Evolutionary conservation across 371 early-diverging fungal species (phyloP).

Genomic region (Paraphysoderma sedebokerense): DNA sequence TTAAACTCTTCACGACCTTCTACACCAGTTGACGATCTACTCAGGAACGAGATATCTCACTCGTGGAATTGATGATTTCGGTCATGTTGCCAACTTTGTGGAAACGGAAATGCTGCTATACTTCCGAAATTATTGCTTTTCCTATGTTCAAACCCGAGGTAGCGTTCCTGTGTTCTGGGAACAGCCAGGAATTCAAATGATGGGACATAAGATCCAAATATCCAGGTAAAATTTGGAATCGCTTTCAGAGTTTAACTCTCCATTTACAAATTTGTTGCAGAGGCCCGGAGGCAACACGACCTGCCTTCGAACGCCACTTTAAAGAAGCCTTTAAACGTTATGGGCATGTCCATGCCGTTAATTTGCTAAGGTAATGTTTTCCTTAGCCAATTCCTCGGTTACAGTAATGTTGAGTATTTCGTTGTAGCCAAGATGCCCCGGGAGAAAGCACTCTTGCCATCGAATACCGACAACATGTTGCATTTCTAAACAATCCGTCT

Average conservation of each 20-base stretch:
- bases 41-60: slow-evolving; percentile 80
- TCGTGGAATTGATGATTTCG: slow-evolving; percentile 92
- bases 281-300: slow-evolving; percentile 44
- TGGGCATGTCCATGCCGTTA: slow-evolving; percentile 54
- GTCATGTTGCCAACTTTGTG: slow-evolving; percentile 95
- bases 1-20: neutral
- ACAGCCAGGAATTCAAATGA: slow-evolving; percentile 70
- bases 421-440: slow-evolving; percentile 1
- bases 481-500: neutral
- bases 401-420: too few relatives aligned
- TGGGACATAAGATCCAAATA: slow-evolving; percentile 61
- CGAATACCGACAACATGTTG: slow-evolving; percentile 36
- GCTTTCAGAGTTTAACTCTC: slow-evolving; percentile 10
- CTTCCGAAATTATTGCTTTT: slow-evolving; percentile 2
- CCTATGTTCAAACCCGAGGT: slow-evolving; percentile 61
- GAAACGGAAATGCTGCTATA: slow-evolving; percentile 41
- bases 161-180: slow-evolving; percentile 96
- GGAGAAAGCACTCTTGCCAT: slow-evolving; percentile 47
- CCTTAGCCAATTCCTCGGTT: too few relatives aligned
- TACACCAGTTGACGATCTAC: neutral
- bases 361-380: slow-evolving; percentile 63
- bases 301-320: slow-evolving; percentile 68
- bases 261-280: too few relatives aligned
- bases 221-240: slow-evolving; percentile 39
- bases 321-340: slow-evolving; percentile 56